Conservation (phyloP, 805 yeast species). For the Candida insectalens region DNA sequence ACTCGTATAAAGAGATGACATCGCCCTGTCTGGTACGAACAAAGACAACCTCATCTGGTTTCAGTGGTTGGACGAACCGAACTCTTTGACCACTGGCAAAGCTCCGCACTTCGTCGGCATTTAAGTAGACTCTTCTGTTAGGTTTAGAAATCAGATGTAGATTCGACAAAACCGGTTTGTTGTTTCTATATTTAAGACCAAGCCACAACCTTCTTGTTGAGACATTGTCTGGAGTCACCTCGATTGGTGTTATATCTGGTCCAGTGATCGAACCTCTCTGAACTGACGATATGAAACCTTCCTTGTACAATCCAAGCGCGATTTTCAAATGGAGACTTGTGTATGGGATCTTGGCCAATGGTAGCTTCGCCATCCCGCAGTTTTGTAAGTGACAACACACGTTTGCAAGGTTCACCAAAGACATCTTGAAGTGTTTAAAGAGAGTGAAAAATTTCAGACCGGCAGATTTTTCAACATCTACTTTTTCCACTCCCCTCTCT, state of each 20-base stretch:
- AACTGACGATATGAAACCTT: conserved; percentile 79
- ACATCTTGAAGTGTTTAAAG: conserved; percentile 38
- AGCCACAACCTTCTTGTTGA: conserved; percentile 85
- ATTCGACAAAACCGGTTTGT: conserved; percentile 64
- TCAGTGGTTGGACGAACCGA: conserved; percentile 68
- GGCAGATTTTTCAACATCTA: neutral
- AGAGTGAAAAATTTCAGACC: no score
- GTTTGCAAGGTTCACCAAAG: conserved; percentile 75
- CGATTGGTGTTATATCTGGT: conserved; percentile 70
- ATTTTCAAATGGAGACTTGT: conserved; percentile 75
- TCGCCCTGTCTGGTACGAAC: conserved; percentile 44
- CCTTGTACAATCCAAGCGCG: conserved; percentile 76
- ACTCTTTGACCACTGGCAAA: conserved; percentile 71
- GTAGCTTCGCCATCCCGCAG: conserved; percentile 63
- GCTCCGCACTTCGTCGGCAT: conserved; percentile 53
- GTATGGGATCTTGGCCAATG: conserved; percentile 75
- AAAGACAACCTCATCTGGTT: conserved; percentile 84
- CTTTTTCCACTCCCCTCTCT: neutral
- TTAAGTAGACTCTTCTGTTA: conserved; percentile 60
- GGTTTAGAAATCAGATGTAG: conserved; percentile 78
- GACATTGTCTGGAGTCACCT: conserved; percentile 79
- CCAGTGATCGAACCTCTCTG: conserved; percentile 80
- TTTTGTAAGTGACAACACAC: conserved; percentile 86
- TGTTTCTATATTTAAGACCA: conserved; percentile 79
- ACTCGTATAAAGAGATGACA: conserved; percentile 70